A percentile compares a stretch with the other conserved stretches of the same genome.
Conservation (phyloP, 306 rosid genomes). For the Prunus mira region DNA sequence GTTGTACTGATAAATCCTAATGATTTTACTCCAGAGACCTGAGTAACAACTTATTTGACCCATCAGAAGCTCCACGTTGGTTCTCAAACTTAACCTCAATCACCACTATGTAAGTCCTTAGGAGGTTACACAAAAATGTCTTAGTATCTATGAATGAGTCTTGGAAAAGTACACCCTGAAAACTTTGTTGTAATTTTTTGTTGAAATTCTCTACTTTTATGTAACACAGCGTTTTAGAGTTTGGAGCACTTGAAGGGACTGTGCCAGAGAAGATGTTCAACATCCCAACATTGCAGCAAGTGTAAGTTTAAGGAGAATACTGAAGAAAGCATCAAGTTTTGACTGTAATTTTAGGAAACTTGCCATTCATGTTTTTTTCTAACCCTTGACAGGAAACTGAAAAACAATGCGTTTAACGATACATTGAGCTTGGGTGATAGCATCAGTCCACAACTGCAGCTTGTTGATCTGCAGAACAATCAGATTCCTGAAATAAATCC, state of each 20-base stretch:
- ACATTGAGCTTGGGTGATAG: conserved; percentile 65
- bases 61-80: conserved; percentile 76
- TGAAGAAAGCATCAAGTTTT: not conserved
- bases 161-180: not conserved
- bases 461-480: conserved; percentile 83
- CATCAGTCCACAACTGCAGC: conserved; percentile 58
- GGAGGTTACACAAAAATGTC: not conserved
- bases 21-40: conserved; percentile 60
- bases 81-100: conserved; percentile 54
- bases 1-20: conserved; percentile 14
- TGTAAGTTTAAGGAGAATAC: conserved; percentile 52
- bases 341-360: conserved; percentile 1
- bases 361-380: conserved; percentile 1
- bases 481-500: conserved; percentile 44
- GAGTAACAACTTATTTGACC: conserved; percentile 71
- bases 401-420: conserved; percentile 52
- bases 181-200: not conserved
- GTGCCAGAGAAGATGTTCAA: conserved; percentile 67
- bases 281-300: conserved; percentile 73
- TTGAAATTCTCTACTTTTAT: not conserved
- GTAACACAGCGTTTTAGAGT: conserved; percentile 58
- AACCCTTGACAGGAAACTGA: conserved; percentile 56
- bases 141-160: not conserved
- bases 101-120: conserved; percentile 74
- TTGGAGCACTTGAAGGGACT: conserved; percentile 68